These are phyloP conservation scores for Blepharisma undulans DNA, from an alignment of 169 alveolate genomes.

Conservation along the genomic window DNA sequence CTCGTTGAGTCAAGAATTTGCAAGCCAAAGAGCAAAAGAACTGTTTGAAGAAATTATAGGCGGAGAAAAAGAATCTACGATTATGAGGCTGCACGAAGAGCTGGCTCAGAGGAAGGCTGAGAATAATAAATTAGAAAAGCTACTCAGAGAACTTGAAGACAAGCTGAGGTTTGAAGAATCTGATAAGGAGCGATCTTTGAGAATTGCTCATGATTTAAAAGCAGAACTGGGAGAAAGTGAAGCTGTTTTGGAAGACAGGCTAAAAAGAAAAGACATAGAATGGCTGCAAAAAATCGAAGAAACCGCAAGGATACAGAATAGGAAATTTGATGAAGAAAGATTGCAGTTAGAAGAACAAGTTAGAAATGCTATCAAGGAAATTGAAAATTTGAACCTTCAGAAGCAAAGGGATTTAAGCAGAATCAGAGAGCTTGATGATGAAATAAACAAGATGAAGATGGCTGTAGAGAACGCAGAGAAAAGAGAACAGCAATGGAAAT, in stretches of 20 bases:
- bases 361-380: background rate
- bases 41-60: slow-evolving; percentile 11
- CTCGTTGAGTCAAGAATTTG: slow-evolving; percentile 24
- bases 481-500: background rate
- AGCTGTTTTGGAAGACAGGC: background rate
- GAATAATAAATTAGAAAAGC: background rate
- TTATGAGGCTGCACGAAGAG: slow-evolving; percentile 6
- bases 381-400: background rate
- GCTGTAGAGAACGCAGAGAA: background rate
- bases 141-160: background rate
- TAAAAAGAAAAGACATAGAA: background rate
- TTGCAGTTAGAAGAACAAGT: background rate
- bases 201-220: background rate
- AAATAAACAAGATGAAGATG: background rate
- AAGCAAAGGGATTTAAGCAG: background rate
- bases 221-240: background rate
- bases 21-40: slow-evolving; percentile 10
- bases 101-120: background rate
- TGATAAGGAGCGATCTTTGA: background rate
- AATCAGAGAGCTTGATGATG: background rate
- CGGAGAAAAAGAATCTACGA: slow-evolving; percentile 6
- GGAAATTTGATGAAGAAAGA: background rate
- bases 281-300: background rate
- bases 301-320: background rate
- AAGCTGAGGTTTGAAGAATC: background rate